phyloP scores from a whole-genome alignment of 345 rosid genomes.

The Eucalyptus polyanthemos region DNA sequence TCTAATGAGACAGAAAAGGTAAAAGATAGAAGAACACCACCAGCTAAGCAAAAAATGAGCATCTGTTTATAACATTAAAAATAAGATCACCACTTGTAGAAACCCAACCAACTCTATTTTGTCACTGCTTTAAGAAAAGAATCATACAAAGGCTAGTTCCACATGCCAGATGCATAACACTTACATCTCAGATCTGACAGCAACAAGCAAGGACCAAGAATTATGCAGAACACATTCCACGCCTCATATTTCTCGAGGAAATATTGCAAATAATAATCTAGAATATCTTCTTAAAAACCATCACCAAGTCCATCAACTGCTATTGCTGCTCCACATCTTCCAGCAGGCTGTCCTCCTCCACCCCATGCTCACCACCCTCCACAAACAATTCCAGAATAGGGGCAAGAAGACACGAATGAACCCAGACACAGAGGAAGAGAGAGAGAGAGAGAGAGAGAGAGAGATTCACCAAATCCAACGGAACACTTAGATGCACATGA shows the following conservation, averaged over 20 bases:
- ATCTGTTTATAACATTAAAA: not conserved
- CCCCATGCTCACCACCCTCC: not conserved
- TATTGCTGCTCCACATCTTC: not conserved
- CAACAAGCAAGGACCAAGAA: not conserved
- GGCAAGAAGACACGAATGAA: not conserved
- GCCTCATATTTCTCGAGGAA: not conserved
- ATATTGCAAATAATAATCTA: not conserved
- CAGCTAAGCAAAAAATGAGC: not conserved
- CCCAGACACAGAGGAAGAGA: not conserved
- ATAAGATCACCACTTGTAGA: not conserved
- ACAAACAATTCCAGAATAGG: not conserved
- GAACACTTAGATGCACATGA: not conserved
- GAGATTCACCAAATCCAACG: not conserved
- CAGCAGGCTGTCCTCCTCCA: not conserved
- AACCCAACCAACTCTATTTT: not conserved
- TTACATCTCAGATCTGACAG: not conserved
- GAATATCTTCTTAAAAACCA: not conserved
- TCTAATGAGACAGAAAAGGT: not conserved
- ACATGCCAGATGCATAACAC: not conserved
- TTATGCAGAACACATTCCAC: not conserved
- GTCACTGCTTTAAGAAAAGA: not conserved
- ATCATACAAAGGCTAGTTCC: not conserved
- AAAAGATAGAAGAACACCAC: not conserved
- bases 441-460: not conserved
- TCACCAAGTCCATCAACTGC: not conserved